Evolutionary conservation across 192 early-diverging fungal species (phyloP).

Genomic region (Piromyces sp.): DNA sequence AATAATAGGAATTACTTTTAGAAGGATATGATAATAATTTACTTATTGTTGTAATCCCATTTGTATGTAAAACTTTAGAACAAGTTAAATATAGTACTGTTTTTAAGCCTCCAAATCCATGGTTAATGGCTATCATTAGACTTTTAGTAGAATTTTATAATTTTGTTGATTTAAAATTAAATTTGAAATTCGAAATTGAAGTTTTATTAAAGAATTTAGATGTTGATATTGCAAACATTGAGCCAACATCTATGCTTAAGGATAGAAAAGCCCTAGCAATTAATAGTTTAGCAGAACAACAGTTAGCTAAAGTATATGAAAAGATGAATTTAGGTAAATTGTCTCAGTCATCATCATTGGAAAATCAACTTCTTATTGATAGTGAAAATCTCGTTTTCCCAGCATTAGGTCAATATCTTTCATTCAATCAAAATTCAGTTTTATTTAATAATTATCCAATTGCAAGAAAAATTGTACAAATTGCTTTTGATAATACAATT

Average conservation of each 20-base stretch:
- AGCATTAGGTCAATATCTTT: conserved; percentile 11
- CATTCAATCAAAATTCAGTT: conserved; percentile 62
- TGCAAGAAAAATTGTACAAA: conserved; percentile 73
- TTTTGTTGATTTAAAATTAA: conserved; percentile 81
- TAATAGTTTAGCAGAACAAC: not conserved
- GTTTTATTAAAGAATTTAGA: conserved; percentile 83
- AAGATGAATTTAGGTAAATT: not conserved
- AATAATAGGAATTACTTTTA: conserved; percentile 55
- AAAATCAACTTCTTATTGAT: not conserved
- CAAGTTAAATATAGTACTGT: conserved; percentile 67
- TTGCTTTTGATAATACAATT: conserved; percentile 77
- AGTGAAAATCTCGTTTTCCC: not conserved
- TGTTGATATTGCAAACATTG: conserved; percentile 27
- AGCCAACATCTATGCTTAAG: not conserved
- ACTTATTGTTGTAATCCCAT: conserved; percentile 91
- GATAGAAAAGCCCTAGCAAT: not conserved
- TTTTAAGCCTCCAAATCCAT: conserved; percentile 91
- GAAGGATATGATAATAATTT: conserved; percentile 76
- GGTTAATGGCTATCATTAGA: conserved; percentile 88
- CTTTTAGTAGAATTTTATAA: conserved; percentile 84
- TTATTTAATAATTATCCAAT: conserved; percentile 68
- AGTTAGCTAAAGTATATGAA: not conserved
- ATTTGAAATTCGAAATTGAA: conserved; percentile 95
- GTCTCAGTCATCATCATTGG: not conserved
- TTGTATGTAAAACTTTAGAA: conserved; percentile 93